Percentiles rank a stretch among this genome's conserved stretches.
phyloP scores from a whole-genome alignment of 1,139 yeast genomes.

The Sugiyamaella pinicola region DNA sequence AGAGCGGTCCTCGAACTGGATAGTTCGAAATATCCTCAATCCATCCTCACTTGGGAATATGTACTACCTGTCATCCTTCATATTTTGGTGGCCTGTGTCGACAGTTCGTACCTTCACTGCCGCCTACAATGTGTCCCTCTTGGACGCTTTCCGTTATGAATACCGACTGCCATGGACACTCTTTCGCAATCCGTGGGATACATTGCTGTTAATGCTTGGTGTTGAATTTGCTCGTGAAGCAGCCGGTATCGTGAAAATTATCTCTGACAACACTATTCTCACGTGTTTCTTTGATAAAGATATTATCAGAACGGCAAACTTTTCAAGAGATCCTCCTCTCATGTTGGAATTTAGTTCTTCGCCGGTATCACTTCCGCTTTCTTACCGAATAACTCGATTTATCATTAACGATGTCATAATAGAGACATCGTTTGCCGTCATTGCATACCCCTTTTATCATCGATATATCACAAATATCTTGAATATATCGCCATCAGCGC shows the following conservation, averaged over 20 bases:
- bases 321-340: neutral
- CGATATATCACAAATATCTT: neutral
- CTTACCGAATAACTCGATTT: neutral
- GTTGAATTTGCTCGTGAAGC: neutral
- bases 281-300: neutral
- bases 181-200: constrained; percentile 3
- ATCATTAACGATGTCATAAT: neutral
- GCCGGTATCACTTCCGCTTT: neutral
- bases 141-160: neutral
- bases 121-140: neutral
- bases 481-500: neutral
- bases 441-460: constrained; percentile 3
- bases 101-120: neutral
- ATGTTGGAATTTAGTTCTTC: neutral
- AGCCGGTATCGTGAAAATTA: too few species aligned
- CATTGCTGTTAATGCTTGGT: neutral
- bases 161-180: neutral
- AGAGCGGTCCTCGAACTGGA: neutral
- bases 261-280: neutral
- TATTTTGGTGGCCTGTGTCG: neutral
- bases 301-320: neutral
- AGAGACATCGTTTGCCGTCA: neutral
- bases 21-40: constrained; percentile 5
- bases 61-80: neutral
- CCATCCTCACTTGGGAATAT: neutral